phyloP scores from a whole-genome alignment of 495 filamentous ascomycete genomes.

The Cercophora samala region DNA sequence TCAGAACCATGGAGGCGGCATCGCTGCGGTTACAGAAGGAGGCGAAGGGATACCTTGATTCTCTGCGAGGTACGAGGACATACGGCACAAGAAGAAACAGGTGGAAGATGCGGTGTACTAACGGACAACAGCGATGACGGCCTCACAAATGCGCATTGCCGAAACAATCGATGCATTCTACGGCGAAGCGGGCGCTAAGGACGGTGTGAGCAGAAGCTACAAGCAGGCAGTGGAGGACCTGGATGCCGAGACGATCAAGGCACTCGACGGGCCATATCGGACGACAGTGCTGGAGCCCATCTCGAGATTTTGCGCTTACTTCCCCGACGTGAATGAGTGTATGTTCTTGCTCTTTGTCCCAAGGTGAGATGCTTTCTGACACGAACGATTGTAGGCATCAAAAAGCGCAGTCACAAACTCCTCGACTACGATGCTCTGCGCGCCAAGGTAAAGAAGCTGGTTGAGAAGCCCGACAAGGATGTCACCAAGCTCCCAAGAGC shows the following conservation, averaged over 20 bases:
- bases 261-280: slow-evolving; percentile 92
- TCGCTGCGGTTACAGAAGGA: slow-evolving; percentile 91
- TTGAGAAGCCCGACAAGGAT: slow-evolving; percentile 98
- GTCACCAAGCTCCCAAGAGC: slow-evolving; percentile 88
- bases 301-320: slow-evolving; percentile 92
- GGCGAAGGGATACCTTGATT: slow-evolving; percentile 95
- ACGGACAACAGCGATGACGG: slow-evolving; percentile 77
- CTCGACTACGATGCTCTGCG: slow-evolving; percentile 96
- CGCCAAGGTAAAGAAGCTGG: slow-evolving; percentile 91
- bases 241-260: slow-evolving; percentile 97
- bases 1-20: slow-evolving; percentile 93
- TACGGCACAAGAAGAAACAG: neutral
- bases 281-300: slow-evolving; percentile 95
- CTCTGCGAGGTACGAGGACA: slow-evolving; percentile 67
- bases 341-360: slow-evolving; percentile 27
- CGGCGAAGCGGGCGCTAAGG: slow-evolving; percentile 88
- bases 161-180: slow-evolving; percentile 99
- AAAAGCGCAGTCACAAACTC: slow-evolving; percentile 96
- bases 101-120: slow-evolving; percentile 4
- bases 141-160: slow-evolving; percentile 98
- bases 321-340: slow-evolving; percentile 98
- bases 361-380: neutral
- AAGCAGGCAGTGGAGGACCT: slow-evolving; percentile 97
- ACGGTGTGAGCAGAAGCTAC: slow-evolving; percentile 92
- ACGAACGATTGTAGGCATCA: slow-evolving; percentile 63